Base-by-base conservation (phyloP, 495 filamentous ascomycete species). In the Penicillium paxilli region DNA sequence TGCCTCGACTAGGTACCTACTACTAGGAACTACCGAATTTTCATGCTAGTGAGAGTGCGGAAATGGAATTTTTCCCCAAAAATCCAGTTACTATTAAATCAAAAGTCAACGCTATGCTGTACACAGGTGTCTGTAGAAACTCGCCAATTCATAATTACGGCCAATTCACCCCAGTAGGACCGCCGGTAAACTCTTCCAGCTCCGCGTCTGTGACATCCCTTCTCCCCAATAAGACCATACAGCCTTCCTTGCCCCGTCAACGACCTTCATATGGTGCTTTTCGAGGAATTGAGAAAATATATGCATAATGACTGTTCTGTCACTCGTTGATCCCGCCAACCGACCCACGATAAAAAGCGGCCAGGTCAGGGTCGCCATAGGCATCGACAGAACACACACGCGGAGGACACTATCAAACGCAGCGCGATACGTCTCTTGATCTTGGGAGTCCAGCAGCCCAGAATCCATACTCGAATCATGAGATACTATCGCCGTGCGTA, bases 341-440 rank as follows among this genome's bases (percentile, higher is more conserved):
- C 25, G 51, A 12, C 55, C 55, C 10, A 58, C 55, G 20, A 58
- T 37, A 49, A 52, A 58, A 0, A 58, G 37, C 4, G 55, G 55
- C 55, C 55, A 58, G 5, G 55, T 58, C 10, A 58, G 32, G 5
- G 55, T 58, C 25, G 55, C 49, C 55, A 58, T 58, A 7, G 55
- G 49, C 12, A 35, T 52, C 3, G 55, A 58, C 9, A 58, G 20
- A 4, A 58, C 55, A 23, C 49, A 58, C 19, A 58, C 55, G 5
- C 55, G 45, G n/a, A 58, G 44, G 2, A 53, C 40, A 41, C 53
- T 50, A n/a, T 44, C 37, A 21, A 56, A 56, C 4, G 53, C 53
- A 47, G 28, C 25, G 6, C 37, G 38, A 38, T 56, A 56, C 8
- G 40, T 35, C 37, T 50, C 38, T 14, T 38, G 26, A 16, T 56